Evolutionary conservation across 352 stramenopile species (phyloP).

Genomic region (Pythium periplocum): DNA sequence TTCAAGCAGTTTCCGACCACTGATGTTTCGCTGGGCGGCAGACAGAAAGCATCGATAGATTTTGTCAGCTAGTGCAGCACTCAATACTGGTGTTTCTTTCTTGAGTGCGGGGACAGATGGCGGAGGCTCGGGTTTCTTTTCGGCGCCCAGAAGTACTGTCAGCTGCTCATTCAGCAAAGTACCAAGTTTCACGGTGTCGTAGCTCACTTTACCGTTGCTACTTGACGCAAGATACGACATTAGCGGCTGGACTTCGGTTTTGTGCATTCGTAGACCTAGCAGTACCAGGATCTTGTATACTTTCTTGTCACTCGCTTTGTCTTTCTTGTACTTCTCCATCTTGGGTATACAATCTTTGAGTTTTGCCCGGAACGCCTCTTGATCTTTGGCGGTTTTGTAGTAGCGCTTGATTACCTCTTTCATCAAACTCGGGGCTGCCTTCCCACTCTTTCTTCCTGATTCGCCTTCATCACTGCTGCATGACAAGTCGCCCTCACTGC

Average conservation of each 20-base stretch:
- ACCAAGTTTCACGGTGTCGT: conserved; percentile 21
- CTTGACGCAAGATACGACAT: conserved; percentile 30
- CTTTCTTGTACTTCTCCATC: conserved; percentile 18
- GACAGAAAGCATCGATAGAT: conserved; percentile 60
- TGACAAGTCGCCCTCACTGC: conserved; percentile 30
- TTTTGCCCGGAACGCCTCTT: conserved; percentile 28
- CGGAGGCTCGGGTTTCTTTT: conserved; percentile 7
- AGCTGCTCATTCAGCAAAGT: conserved; percentile 12
- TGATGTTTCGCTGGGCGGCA: conserved; percentile 73
- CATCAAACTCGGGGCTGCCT: conserved; percentile 23
- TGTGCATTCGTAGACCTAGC: conserved; percentile 36
- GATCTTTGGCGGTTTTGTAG: conserved; percentile 28
- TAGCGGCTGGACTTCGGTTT: conserved; percentile 43
- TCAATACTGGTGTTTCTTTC: conserved; percentile 5
- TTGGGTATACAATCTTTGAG: conserved; percentile 11
- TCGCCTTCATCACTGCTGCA: conserved; percentile 44
- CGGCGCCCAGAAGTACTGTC: conserved; percentile 4
- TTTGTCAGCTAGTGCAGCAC: conserved; percentile 40
- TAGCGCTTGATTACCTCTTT: conserved; percentile 29
- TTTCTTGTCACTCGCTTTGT: conserved; percentile 41
- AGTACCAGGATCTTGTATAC: conserved; percentile 55
- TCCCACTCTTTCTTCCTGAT: conserved; percentile 17
- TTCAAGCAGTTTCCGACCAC: conserved; percentile 60
- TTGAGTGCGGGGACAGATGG: not conserved
- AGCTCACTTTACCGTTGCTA: conserved; percentile 22